These are phyloP conservation scores for Achaetomium macrosporum DNA, from an alignment of 2,329 filamentous ascomycete genomes.

Conservation along the genomic window DNA sequence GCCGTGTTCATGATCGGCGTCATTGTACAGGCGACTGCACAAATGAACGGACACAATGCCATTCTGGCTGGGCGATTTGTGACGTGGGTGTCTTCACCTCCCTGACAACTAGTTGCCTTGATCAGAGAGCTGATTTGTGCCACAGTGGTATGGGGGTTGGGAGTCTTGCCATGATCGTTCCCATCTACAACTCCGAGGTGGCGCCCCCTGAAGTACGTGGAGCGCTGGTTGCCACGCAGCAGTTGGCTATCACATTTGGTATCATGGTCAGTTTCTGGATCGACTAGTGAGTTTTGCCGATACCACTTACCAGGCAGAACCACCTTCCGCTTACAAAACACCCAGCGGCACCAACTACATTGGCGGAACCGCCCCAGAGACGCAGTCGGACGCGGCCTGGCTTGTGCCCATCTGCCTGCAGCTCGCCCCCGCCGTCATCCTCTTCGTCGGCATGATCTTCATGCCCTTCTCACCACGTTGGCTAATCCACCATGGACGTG, in stretches of 20 bases:
- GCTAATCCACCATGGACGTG: slow-evolving; percentile 64
- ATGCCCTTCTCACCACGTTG: slow-evolving; percentile 77
- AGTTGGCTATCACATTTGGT: slow-evolving; percentile 53
- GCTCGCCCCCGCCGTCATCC: slow-evolving; percentile 58
- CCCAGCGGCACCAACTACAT: slow-evolving; percentile 58
- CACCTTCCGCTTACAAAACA: slow-evolving; percentile 15
- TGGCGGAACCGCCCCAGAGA: slow-evolving; percentile 41
- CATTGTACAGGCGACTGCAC: slow-evolving; percentile 59
- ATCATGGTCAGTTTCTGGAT: slow-evolving; percentile 63
- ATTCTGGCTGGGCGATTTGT: slow-evolving; percentile 69
- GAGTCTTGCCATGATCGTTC: slow-evolving; percentile 58
- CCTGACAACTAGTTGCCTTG: too few relatives aligned
- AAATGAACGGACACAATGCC: slow-evolving; percentile 47
- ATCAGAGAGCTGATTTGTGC: neutral
- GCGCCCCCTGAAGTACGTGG: slow-evolving; percentile 45
- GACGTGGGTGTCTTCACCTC: too few relatives aligned
- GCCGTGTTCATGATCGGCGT: slow-evolving; percentile 65
- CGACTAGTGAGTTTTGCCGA: slow-evolving; percentile 39
- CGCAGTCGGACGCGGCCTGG: slow-evolving; percentile 65
- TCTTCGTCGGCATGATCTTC: slow-evolving; percentile 67
- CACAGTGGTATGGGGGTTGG: slow-evolving; percentile 60
- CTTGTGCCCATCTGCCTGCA: slow-evolving; percentile 67
- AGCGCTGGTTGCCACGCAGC: slow-evolving; percentile 42
- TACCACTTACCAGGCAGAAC: slow-evolving; percentile 5
- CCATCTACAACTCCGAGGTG: slow-evolving; percentile 43